A percentile compares a stretch with the other conserved stretches of the same genome.
phyloP scores from a whole-genome alignment of 2,329 filamentous ascomycete genomes.

The Aspergillus vadensis region DNA sequence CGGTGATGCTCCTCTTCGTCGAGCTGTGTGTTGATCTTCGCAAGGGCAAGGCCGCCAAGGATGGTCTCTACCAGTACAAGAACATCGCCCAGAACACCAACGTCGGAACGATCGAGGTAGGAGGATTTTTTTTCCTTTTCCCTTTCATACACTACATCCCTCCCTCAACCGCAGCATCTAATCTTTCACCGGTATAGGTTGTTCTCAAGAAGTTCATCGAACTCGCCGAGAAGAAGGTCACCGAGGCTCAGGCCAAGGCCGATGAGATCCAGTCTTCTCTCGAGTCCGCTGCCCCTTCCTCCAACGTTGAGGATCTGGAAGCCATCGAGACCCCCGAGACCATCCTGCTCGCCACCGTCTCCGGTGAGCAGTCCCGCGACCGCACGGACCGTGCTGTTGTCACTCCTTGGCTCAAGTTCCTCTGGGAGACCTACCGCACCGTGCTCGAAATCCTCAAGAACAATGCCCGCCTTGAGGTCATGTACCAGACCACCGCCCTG shows the following conservation, averaged over 20 bases:
- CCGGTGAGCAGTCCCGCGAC: slow-evolving; percentile 95
- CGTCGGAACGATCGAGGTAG: slow-evolving; percentile 92
- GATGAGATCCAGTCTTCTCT: slow-evolving; percentile 89
- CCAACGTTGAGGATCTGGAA: slow-evolving; percentile 91
- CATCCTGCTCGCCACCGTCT: slow-evolving; percentile 95
- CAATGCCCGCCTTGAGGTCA: slow-evolving; percentile 94
- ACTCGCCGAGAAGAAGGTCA: slow-evolving; percentile 93
- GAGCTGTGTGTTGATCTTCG: slow-evolving; percentile 95
- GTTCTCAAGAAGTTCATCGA: slow-evolving; percentile 98
- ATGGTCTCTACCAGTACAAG: slow-evolving; percentile 99
- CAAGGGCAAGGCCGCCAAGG: slow-evolving; percentile 98
- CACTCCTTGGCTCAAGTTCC: slow-evolving; percentile 98
- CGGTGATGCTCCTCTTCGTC: slow-evolving; percentile 96
- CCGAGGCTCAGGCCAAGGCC: slow-evolving; percentile 91
- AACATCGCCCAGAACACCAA: slow-evolving; percentile 99
- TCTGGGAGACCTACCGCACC: slow-evolving; percentile 99
- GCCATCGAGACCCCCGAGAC: slow-evolving; percentile 97
- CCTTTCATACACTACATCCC: not conserved
- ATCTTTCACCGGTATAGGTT: slow-evolving; percentile 53
- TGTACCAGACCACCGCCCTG: slow-evolving; percentile 97
- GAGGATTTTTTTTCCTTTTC: not conserved
- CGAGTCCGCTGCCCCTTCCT: slow-evolving; percentile 70
- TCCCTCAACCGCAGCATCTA: not conserved
- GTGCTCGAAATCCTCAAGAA: slow-evolving; percentile 98
- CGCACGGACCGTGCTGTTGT: slow-evolving; percentile 97